Conservation (phyloP, 768 basidiomycete species). For the Rhodotorula sphaerocarpa region DNA sequence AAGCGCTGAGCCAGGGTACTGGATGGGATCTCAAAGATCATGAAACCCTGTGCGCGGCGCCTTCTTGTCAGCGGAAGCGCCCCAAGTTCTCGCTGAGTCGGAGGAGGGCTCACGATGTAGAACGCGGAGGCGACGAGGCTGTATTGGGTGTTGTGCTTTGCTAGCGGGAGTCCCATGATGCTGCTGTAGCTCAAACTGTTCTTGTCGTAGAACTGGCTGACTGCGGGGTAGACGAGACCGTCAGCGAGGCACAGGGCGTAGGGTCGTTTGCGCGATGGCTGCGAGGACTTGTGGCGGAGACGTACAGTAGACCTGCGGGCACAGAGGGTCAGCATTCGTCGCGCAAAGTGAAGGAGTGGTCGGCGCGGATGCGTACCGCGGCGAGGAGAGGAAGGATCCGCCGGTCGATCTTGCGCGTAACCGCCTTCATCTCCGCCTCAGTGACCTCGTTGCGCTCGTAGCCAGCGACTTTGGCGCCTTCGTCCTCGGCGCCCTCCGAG, state of each 20-base stretch:
- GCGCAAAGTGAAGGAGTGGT: neutral
- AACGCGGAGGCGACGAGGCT: constrained; percentile 46
- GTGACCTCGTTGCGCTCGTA: constrained; percentile 11
- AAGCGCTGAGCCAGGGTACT: constrained; percentile 57
- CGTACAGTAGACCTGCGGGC: neutral
- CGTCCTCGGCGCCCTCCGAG: constrained; percentile 21
- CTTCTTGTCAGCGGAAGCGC: too few relatives aligned
- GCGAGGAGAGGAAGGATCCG: constrained; percentile 12
- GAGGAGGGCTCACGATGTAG: too few relatives aligned
- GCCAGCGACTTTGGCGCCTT: constrained; percentile 12
- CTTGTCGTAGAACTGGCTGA: constrained; percentile 57
- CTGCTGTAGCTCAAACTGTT: constrained; percentile 58
- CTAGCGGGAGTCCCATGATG: constrained; percentile 60
- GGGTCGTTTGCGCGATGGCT: neutral
- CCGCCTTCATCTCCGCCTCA: constrained; percentile 18
- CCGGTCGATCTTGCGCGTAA: constrained; percentile 26
- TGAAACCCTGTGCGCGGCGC: constrained; percentile 54
- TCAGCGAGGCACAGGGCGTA: neutral
- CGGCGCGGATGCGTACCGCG: neutral
- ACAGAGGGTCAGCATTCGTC: too few relatives aligned
- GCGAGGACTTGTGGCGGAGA: neutral
- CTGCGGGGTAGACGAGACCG: neutral
- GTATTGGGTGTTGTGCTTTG: constrained; percentile 45
- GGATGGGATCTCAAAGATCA: constrained; percentile 53
- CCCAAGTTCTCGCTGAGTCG: too few relatives aligned